phyloP scores from a whole-genome alignment of 495 filamentous ascomycete species.

The Neurospora tetrasperma region DNA sequence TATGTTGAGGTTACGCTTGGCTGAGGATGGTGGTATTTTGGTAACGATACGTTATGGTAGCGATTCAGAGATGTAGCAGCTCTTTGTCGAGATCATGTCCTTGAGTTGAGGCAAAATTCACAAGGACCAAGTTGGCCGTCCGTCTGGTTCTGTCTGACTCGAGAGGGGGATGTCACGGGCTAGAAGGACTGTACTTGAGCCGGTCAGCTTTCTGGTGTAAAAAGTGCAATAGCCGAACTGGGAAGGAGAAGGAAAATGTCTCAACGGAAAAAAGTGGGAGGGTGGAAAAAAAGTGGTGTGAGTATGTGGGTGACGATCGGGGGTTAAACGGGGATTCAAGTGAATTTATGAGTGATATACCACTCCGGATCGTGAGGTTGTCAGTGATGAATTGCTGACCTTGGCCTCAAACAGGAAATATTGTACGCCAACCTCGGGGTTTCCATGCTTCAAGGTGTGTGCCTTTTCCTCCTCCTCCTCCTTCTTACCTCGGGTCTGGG shows the following conservation, averaged over 20 bases:
- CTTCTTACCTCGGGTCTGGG: not conserved
- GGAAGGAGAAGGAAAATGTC: slow-evolving; percentile 11
- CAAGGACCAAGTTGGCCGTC: not conserved
- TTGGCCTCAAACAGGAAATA: not conserved
- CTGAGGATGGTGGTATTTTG: not conserved
- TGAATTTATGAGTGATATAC: not conserved
- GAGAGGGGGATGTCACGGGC: not conserved
- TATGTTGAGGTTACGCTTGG: not conserved
- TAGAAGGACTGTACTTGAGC: not conserved
- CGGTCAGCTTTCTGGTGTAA: not conserved
- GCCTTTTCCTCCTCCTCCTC: not conserved
- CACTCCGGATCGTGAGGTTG: not conserved
- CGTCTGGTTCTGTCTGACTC: not conserved
- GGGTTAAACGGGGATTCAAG: not conserved
- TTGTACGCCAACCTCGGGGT: not conserved
- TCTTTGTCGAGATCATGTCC: not conserved
- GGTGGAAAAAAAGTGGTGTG: not conserved
- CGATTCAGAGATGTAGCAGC: not conserved
- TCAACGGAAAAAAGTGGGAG: slow-evolving; percentile 5
- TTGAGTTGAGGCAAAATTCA: not conserved
- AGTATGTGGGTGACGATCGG: not conserved
- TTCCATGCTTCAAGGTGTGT: not conserved
- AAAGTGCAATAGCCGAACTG: not conserved
- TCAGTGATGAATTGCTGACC: not conserved
- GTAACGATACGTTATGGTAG: not conserved